Conservation (phyloP, 805 yeast species). For the Maudiozyma saulgeensis region DNA sequence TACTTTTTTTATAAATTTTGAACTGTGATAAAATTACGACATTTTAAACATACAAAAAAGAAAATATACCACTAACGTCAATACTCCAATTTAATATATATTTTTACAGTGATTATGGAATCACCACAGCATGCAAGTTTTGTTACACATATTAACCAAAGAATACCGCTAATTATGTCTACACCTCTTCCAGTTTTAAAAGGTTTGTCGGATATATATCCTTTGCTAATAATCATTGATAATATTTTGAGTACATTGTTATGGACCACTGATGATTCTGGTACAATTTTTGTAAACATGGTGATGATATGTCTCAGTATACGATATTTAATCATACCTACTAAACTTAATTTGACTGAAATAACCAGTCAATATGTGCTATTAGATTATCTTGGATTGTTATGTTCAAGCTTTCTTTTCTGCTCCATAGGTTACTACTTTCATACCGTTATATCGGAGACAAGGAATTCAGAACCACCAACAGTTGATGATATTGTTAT, state of each 20-base stretch:
- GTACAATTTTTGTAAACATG: constrained; percentile 21
- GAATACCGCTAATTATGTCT: constrained; percentile 13
- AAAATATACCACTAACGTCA: background rate
- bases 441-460: constrained; percentile 12
- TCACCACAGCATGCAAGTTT: constrained; percentile 9
- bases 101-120: background rate
- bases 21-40: no score
- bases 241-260: constrained; percentile 17
- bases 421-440: constrained; percentile 16
- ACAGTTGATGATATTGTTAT: constrained; percentile 26
- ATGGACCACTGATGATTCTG: constrained; percentile 23
- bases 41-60: background rate
- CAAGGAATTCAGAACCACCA: constrained; percentile 21
- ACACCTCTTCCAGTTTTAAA: constrained; percentile 17
- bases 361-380: background rate
- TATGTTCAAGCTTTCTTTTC: constrained; percentile 9
- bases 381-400: constrained; percentile 17
- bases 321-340: constrained; percentile 5
- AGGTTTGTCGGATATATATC: constrained; percentile 20
- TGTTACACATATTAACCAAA: constrained; percentile 15
- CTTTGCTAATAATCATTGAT: constrained; percentile 21
- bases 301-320: constrained; percentile 11
- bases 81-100: background rate
- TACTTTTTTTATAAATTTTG: no score
- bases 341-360: background rate